Conservation (phyloP, 805 yeast species). For the Candida nemodendra region DNA sequence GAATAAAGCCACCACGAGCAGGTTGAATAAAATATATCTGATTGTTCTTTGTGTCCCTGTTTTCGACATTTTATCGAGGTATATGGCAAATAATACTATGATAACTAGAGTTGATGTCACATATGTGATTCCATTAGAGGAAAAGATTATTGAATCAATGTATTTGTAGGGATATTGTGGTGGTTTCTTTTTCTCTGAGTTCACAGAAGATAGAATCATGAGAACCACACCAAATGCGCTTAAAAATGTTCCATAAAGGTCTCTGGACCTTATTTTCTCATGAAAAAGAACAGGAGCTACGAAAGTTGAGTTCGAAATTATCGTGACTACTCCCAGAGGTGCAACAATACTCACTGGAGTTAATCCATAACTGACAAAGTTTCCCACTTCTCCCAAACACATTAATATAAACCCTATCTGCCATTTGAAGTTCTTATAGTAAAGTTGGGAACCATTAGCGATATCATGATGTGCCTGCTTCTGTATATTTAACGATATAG, state of each 20-base stretch:
- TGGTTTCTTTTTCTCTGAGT: conserved; percentile 12
- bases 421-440: conserved; percentile 31
- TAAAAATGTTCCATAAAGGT: conserved; percentile 38
- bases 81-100: conserved; percentile 15
- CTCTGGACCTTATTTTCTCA: conserved; percentile 34
- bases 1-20: conserved; percentile 40
- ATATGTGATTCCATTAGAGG: conserved; percentile 28
- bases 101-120: conserved; percentile 21
- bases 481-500: conserved; percentile 29
- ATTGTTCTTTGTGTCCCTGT: conserved; percentile 7
- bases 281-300: conserved; percentile 48
- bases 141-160: conserved; percentile 27
- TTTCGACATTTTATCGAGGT: conserved; percentile 5
- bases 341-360: conserved; percentile 48
- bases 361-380: conserved; percentile 48
- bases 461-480: conserved; percentile 26
- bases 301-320: conserved; percentile 43
- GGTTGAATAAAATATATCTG: conserved; percentile 30
- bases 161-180: conserved; percentile 28
- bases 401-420: conserved; percentile 42
- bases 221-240: conserved; percentile 43
- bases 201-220: conserved; percentile 38
- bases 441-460: conserved; percentile 8
- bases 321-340: conserved; percentile 49
- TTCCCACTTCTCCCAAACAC: conserved; percentile 45